These are phyloP conservation scores for Trametes sp. DNA, from an alignment of 1,284 basidiomycete genomes.

Conservation along the genomic window DNA sequence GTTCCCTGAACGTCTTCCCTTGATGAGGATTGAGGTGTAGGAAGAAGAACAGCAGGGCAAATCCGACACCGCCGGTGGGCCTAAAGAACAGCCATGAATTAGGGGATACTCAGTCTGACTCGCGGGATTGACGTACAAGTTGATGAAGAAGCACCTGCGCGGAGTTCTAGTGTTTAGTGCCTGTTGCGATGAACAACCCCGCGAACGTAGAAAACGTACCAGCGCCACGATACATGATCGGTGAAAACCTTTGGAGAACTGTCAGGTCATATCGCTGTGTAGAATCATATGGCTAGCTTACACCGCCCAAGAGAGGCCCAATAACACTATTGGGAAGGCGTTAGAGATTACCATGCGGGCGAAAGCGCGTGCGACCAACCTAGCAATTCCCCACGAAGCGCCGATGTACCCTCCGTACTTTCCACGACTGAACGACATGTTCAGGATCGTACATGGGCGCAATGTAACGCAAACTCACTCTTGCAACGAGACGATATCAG, in stretches of 20 bases:
- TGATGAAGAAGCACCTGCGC: conserved; percentile 76
- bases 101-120: not conserved
- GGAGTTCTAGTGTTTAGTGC: not conserved
- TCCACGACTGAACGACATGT: conserved; percentile 59
- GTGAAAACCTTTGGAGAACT: conserved; percentile 58
- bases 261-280: conserved; percentile 7
- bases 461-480: conserved; percentile 56
- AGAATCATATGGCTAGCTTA: conserved; percentile 44
- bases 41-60: conserved; percentile 76
- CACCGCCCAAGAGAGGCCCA: conserved; percentile 79
- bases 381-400: conserved; percentile 83
- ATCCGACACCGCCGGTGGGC: conserved; percentile 81
- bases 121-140: conserved; percentile 53
- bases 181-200: too few relatives aligned
- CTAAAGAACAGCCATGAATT: conserved; percentile 43
- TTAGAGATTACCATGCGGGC: conserved; percentile 11
- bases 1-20: conserved; percentile 62
- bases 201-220: conserved; percentile 48
- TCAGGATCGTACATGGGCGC: not conserved
- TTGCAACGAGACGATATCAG: conserved; percentile 81
- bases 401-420: conserved; percentile 79
- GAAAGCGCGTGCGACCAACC: conserved; percentile 40
- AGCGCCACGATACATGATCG: conserved; percentile 79
- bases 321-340: conserved; percentile 58
- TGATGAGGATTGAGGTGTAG: conserved; percentile 84